Percentiles rank a stretch among this genome's conserved stretches.
Evolutionary conservation across 202 grass and related monocot genomes (phyloP).

Genomic region (Setaria viridis): DNA sequence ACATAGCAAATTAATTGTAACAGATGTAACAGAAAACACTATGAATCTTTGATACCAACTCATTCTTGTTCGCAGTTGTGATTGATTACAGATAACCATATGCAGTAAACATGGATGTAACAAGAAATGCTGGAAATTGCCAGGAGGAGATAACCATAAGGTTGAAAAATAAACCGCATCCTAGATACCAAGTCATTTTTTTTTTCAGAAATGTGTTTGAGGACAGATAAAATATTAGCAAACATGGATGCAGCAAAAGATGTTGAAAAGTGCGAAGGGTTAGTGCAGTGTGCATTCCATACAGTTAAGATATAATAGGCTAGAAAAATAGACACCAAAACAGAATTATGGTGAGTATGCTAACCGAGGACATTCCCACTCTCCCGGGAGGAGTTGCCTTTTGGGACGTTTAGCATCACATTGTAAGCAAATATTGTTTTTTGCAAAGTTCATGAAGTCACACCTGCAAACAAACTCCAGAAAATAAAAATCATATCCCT

Average conservation of each 20-base stretch:
- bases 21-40: not conserved
- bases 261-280: constrained; percentile 17
- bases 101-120: not conserved
- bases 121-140: not conserved
- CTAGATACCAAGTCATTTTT: constrained; percentile 17
- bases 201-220: constrained; percentile 14
- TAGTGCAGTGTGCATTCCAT: constrained; percentile 18
- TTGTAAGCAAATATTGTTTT: constrained; percentile 89
- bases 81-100: constrained; percentile 4
- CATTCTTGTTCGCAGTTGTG: not conserved
- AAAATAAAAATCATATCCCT: constrained; percentile 49
- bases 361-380: constrained; percentile 97
- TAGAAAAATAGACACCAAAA: constrained; percentile 37
- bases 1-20: constrained; percentile 38
- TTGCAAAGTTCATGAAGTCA: constrained; percentile 99
- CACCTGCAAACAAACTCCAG: constrained; percentile 70
- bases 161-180: not conserved
- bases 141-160: not conserved
- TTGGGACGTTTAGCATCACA: constrained; percentile 95
- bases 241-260: constrained; percentile 29
- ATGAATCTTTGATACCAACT: not conserved
- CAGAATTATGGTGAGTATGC: constrained; percentile 35
- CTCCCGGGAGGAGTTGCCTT: constrained; percentile 90
- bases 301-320: constrained; percentile 7
- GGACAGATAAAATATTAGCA: constrained; percentile 3